Evolutionary conservation across 345 rosid genomes (phyloP).

Genomic region (Aegle marmelos): DNA sequence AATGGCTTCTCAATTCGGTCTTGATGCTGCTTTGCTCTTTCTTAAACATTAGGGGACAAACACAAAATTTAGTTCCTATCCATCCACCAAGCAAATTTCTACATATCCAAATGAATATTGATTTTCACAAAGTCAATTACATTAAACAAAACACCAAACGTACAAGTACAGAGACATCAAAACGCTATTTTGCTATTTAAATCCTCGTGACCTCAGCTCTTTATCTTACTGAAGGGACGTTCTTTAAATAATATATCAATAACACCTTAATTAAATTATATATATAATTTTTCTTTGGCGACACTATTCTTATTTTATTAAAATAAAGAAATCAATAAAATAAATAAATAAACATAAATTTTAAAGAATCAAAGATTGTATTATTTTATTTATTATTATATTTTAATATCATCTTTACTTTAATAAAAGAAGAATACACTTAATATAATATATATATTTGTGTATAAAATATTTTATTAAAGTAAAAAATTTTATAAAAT

Average conservation of each 20-base stretch:
- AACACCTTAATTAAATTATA: no score
- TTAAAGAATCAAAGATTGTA: no score
- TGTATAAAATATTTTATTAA: accelerated
- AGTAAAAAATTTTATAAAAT: no score
- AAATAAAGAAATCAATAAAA: no score
- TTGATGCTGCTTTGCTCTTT: slow-evolving; percentile 10
- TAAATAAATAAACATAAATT: no score
- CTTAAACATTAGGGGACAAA: slow-evolving; percentile 6
- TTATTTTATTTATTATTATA: accelerated
- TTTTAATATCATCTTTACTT: accelerated
- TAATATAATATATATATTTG: accelerated
- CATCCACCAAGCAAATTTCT: not conserved
- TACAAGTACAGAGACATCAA: not conserved
- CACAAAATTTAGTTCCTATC: not conserved
- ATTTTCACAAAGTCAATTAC: not conserved
- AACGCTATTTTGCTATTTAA: not conserved
- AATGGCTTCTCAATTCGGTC: not conserved
- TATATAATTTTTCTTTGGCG: no score
- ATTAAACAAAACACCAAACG: not conserved
- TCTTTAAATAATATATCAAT: not conserved
- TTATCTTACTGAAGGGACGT: slow-evolving; percentile 19
- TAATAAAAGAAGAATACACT: no score
- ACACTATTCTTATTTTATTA: no score
- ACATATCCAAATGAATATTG: not conserved
- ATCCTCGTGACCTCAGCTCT: slow-evolving; percentile 2